Conservation (phyloP, 495 filamentous ascomycete species). For the Aspergillus funiculosus region DNA sequence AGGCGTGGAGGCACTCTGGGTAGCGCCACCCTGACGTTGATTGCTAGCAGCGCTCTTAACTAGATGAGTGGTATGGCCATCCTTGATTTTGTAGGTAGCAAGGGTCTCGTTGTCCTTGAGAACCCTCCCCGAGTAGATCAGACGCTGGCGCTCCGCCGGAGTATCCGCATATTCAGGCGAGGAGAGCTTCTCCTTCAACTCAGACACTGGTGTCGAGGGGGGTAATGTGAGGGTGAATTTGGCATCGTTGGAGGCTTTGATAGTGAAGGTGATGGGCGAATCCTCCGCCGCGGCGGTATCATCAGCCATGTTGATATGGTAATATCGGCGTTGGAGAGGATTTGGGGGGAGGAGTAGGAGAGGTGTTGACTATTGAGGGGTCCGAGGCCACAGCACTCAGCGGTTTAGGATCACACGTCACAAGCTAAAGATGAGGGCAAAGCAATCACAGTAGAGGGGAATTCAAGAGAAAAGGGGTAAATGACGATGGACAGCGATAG, state of each 20-base stretch:
- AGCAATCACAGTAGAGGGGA: background rate
- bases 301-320: constrained; percentile 41
- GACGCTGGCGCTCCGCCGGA: constrained; percentile 76
- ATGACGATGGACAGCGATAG: too few relatives aligned
- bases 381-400: constrained; percentile 5
- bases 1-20: constrained; percentile 42
- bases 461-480: background rate
- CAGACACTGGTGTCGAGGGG: constrained; percentile 67
- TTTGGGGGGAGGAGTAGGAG: constrained; percentile 7
- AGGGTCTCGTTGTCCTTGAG: constrained; percentile 89
- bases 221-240: constrained; percentile 77
- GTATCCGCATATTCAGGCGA: constrained; percentile 75
- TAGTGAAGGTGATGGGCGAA: constrained; percentile 77
- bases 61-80: constrained; percentile 91
- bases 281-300: constrained; percentile 42
- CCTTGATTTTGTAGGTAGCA: constrained; percentile 85
- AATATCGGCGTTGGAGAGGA: constrained; percentile 10
- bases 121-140: constrained; percentile 96
- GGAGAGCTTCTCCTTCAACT: constrained; percentile 84
- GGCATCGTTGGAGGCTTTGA: constrained; percentile 84
- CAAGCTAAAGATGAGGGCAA: background rate
- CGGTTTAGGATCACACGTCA: constrained; percentile 17
- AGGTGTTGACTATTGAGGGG: too few relatives aligned
- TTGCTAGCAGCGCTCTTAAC: constrained; percentile 95
- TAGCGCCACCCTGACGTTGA: constrained; percentile 56